Base-by-base conservation (phyloP, 371 early-diverging fungal species). In the Umbelopsis sp. region DNA sequence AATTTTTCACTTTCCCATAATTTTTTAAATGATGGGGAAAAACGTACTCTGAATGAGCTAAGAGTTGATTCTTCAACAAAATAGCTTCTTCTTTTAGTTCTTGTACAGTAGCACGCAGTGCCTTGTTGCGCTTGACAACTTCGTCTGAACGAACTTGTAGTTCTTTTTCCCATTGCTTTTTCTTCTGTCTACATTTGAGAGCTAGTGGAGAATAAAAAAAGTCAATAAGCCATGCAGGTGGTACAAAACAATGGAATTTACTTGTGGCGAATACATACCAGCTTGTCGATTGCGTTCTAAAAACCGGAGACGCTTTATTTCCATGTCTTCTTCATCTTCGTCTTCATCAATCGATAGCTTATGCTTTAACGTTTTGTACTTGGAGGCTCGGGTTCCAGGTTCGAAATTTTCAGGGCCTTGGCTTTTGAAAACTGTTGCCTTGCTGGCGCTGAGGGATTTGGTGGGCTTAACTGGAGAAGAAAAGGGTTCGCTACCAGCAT, bases 141-240 rank as follows among this genome's bases (percentile, higher is more conserved):
- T 84, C 84, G 10, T 86, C 84, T 16, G 86, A 82, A 41, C 80
- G 79, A 12, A 74, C 81, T 75, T 92, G 89, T 5, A 94, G 81
- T 44, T 89, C 88, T 71, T 88, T 79, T 66, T 91, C 75, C 89
- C 89, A 90, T 68, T 71, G 65, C 74, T 93, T 91, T 78, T 92
- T 92, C 79, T 92, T 92, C 75, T 92, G 92, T 52, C 94, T 81
- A 72, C 93, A 94, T 72, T 91, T 90, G 38, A 85, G 86, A 4
- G 94, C 94, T 57, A 76, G 50, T 5, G 48, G 29, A 44, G 12
- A 29, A 29, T 29, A 29, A 29, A 29, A 29, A 29, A 24, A 67
- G 18, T 22, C 35, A 9, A 11, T 35, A 32, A 12, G 18, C 32
- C 22, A 45, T 12, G 38, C 41, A 3, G 10, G 41, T 12, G 12